A percentile compares a stretch with the other conserved stretches of the same genome.
Conservation (phyloP, 1,284 basidiomycete genomes). For the Polyporus tsugae region DNA sequence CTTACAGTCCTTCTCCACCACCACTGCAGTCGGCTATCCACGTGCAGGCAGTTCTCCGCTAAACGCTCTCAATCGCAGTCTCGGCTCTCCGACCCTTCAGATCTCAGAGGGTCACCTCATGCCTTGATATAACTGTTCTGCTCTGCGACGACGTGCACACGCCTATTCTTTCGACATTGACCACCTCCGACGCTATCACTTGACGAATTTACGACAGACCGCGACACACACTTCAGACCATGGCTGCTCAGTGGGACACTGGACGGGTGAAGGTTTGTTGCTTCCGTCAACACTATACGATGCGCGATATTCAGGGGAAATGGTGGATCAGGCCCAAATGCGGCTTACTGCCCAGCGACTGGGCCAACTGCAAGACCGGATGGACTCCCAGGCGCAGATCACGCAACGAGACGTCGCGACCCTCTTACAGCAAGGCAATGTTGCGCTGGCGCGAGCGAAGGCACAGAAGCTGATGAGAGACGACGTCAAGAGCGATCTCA, state of each 20-base stretch:
- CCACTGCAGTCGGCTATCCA: constrained; percentile 3
- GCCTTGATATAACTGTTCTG: constrained; percentile 8
- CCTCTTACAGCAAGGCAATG: constrained; percentile 65
- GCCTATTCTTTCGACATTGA: constrained; percentile 4
- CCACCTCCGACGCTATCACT: neutral
- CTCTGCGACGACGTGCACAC: neutral
- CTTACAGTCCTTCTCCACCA: neutral
- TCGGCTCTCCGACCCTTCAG: constrained; percentile 8
- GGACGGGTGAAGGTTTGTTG: constrained; percentile 55
- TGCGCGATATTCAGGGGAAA: constrained; percentile 8
- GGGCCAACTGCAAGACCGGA: constrained; percentile 72
- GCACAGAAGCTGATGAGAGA: constrained; percentile 71
- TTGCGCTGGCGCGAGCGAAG: constrained; percentile 71
- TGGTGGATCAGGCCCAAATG: constrained; percentile 60
- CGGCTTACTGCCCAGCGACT: constrained; percentile 69
- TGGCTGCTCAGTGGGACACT: constrained; percentile 49
- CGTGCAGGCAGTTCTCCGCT: constrained; percentile 13
- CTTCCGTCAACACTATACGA: neutral
- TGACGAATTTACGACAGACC: constrained; percentile 11
- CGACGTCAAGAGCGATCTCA: constrained; percentile 64
- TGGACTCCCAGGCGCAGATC: constrained; percentile 68
- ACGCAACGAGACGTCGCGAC: constrained; percentile 72
- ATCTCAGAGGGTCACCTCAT: constrained; percentile 10
- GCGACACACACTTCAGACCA: constrained; percentile 16
- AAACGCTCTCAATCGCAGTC: constrained; percentile 5